phyloP scores from a whole-genome alignment of 2,329 filamentous ascomycete genomes.

The Penicillium digitatum region DNA sequence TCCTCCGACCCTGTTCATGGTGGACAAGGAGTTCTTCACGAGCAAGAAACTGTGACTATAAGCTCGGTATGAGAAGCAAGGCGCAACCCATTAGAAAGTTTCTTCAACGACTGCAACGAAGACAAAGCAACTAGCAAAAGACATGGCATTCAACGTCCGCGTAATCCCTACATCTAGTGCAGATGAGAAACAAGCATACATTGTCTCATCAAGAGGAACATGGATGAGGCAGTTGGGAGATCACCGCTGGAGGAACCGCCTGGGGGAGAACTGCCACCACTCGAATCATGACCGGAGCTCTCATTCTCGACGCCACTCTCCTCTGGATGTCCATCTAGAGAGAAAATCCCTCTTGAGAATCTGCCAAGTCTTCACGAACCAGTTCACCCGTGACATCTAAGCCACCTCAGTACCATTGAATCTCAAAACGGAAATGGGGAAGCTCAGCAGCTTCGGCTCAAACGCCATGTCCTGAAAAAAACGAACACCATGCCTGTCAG shows the following conservation, averaged over 20 bases:
- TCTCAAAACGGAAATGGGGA: background rate
- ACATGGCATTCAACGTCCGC: background rate
- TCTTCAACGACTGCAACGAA: too few relatives aligned
- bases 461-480: conserved; percentile 52
- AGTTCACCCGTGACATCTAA: conserved; percentile 38
- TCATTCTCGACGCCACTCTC: conserved; percentile 34
- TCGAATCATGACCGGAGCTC: conserved; percentile 15
- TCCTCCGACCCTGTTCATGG: too few relatives aligned
- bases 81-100: background rate
- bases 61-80: background rate
- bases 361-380: conserved; percentile 38
- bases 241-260: background rate
- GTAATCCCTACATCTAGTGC: background rate
- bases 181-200: background rate
- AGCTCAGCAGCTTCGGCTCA: conserved; percentile 49
- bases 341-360: conserved; percentile 37
- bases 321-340: conserved; percentile 41
- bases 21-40: too few relatives aligned
- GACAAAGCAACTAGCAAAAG: background rate
- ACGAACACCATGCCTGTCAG: conserved; percentile 32
- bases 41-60: background rate
- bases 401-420: background rate
- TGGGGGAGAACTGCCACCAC: conserved; percentile 11
- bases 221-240: background rate
- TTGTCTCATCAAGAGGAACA: background rate